A percentile compares a stretch with the other conserved stretches of the same genome.
Evolutionary conservation across 257 asterid species (phyloP).

Genomic region (Knoxia roxburghii): DNA sequence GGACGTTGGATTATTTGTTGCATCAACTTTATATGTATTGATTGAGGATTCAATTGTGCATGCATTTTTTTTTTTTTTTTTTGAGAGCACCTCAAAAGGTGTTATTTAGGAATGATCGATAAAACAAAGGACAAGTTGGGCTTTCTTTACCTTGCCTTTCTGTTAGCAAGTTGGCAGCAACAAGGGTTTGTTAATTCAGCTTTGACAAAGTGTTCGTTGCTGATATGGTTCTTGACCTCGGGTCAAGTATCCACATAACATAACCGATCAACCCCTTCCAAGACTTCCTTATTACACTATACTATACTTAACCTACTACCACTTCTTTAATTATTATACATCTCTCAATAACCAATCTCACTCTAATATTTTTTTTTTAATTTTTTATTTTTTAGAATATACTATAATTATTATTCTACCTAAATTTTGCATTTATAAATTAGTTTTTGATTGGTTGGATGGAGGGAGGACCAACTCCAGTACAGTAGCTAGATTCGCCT

Average conservation of each 20-base stretch:
- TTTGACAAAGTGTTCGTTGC: not conserved
- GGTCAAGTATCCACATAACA: not conserved
- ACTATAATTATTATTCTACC: too few species aligned
- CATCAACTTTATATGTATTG: not conserved
- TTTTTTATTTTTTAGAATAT: too few species aligned
- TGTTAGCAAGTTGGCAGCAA: not conserved
- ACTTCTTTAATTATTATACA: too few species aligned
- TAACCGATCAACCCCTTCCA: not conserved
- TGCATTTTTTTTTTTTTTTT: too few species aligned
- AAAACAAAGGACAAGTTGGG: slow-evolving; percentile 9
- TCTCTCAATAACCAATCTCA: too few species aligned
- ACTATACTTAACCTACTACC: too few species aligned
- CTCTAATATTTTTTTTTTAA: too few species aligned
- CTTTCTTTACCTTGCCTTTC: not conserved
- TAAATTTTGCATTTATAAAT: too few species aligned
- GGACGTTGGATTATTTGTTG: not conserved
- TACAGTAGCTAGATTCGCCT: too few species aligned
- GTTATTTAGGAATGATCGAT: slow-evolving; percentile 6
- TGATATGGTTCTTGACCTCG: slow-evolving; percentile 8
- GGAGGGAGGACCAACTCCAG: too few species aligned
- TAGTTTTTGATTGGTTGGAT: too few species aligned
- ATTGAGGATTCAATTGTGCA: slow-evolving; percentile 1
- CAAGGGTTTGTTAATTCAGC: slow-evolving; percentile 2
- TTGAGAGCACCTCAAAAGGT: not conserved
- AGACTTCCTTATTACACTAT: too few species aligned